Evolutionary conservation across 2,329 filamentous ascomycete species (phyloP), one percentile per base, ranked within the genome.

Genomic region (Calonectria fujianensis): DNA sequence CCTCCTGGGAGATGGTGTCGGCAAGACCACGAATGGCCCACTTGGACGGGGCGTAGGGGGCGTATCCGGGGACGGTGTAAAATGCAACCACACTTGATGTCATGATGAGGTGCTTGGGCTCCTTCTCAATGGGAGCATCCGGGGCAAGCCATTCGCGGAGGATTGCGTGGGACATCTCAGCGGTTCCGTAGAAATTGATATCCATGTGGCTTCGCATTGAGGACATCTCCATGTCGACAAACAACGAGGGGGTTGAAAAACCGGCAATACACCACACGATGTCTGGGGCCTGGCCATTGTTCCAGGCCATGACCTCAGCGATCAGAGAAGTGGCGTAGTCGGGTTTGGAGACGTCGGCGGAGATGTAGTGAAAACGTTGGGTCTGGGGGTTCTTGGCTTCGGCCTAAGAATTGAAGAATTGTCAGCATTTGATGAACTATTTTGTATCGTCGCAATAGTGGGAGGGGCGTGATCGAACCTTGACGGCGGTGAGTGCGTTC

Each of bases 221-320:
- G 10, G 92, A 87, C 68, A 95, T 87, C 11, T 94, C 89, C 50
- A 92, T 92, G 75, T 98, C 94, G 77, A 94, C 85, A 87, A 96
- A 98, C 75, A 98, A 93, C 45, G 91, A 90, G 0, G 96, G 96
- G 20, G 88, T 89, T 8, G 94, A 91, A 77, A 91, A 89, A 74
- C 96, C 96, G 4, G 96, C 96, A 66, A 96, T 91, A 83, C 95
- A 96, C 96, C 97, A 98, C 41, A 98, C 94, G 72, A 98, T 90
- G 83, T 98, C 96, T 0, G 95, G 95, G 35, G 93, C 85, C 31
- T 87, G 84, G 70, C 91, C 92, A 77, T 92, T 87, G 86, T 98
- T 98, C 96, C 96, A 98, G 29, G 88, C 85, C 2, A 91, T 94
- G 61, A 93, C 93, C 84, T 97, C 92, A 48, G 89, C 87, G 68